Evolutionary conservation across 2,329 filamentous ascomycete genomes (phyloP).

Genomic region (Cercospora sesami): DNA sequence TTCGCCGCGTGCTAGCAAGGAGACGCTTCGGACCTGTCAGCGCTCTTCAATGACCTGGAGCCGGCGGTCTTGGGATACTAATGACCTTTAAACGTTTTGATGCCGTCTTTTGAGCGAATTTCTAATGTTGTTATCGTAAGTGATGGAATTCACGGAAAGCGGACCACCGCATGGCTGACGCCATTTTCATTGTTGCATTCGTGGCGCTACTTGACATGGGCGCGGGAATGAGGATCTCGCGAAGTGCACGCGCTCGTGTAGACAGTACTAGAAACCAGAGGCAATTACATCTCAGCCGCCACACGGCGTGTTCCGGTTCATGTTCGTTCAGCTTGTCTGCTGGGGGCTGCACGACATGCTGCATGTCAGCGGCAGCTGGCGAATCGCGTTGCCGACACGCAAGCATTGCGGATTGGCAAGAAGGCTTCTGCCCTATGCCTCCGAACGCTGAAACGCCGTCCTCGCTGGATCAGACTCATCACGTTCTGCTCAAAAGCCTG

Average conservation of each 20-base stretch:
- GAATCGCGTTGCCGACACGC: neutral
- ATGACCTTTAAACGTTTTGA: constrained; percentile 19
- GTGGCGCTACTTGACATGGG: neutral
- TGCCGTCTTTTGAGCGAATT: neutral
- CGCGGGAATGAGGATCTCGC: neutral
- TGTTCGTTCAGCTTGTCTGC: neutral
- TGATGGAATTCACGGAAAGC: neutral
- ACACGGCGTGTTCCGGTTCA: neutral
- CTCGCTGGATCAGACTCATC: neutral
- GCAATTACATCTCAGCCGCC: constrained; percentile 1
- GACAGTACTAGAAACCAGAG: constrained; percentile 3
- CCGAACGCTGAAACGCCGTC: neutral
- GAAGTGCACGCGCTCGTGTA: neutral
- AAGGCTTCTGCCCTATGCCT: neutral
- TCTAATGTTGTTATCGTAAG: neutral
- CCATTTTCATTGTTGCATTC: constrained; percentile 10
- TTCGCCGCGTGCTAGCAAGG: constrained; percentile 43
- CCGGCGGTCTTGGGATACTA: constrained; percentile 18
- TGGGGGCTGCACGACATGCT: neutral
- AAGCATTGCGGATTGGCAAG: neutral
- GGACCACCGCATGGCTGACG: constrained; percentile 1
- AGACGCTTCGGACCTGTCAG: constrained; percentile 39
- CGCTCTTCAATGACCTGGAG: constrained; percentile 20
- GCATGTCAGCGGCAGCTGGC: neutral
- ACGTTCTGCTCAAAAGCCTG: neutral